Evolutionary conservation across 2,329 filamentous ascomycete genomes (phyloP), one percentile per base, ranked within the genome.

Genomic region (Phialophora tarda): DNA sequence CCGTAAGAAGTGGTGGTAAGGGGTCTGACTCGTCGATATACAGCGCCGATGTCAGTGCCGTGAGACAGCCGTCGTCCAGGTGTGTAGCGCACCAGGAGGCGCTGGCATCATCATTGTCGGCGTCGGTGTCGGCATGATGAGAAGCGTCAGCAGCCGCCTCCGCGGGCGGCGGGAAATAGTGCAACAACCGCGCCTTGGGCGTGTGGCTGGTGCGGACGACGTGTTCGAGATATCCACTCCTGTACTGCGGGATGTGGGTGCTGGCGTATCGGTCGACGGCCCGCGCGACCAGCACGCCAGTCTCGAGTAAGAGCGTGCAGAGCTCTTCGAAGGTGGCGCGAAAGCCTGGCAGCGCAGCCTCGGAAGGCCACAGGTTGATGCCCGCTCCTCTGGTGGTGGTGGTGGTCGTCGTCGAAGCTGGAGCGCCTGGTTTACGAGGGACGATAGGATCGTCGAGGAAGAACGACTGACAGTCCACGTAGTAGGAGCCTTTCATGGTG

Each of bases 41-140:
- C 92, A 97, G 96, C 72, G 94, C 93, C 3, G 91, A 93, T 0
- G 94, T 98, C 34, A 98, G 84, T 12, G 93, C 94, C 0, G 95
- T 98, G 44, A 98, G 84, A 76, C 94, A 97, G 53, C 95, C 93
- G 73, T 97, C 93, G 77, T 97, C 94, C 62, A 95, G 63, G 67
- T 83, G 81, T 0, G 80, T 83, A 8, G 93, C 91, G 77, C 94
- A 98, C 94, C 95, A 98, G 80, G 96, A 91, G 77, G 97, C 93
- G 66, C 92, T 67, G 0, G 53, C 59, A 26, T 26, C 26, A 26
- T 26, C 26, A 26, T 26, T 26, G 2, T 68, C 62, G 1, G 68
- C 62, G 17, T 48, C 44, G 44, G 44, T 10, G 1, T 17, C 4
- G 4, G 28, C 4, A 26, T 26, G 28, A 48, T 11, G 44, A 48